Conservation (phyloP, 2,329 filamentous ascomycete genomes). For the Niveomyces coronatus region DNA sequence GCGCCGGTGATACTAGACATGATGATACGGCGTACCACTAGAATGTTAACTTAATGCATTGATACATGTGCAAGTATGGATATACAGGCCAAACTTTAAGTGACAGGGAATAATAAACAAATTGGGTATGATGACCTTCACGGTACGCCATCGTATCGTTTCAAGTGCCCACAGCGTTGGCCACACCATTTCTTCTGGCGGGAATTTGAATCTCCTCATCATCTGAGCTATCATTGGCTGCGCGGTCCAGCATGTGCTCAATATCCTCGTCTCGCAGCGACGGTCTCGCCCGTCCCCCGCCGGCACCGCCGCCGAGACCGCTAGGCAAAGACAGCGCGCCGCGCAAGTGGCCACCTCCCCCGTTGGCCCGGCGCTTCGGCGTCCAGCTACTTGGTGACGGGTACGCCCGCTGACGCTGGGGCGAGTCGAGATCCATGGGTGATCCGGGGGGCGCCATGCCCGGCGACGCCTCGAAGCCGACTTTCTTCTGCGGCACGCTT, state of each 20-base stretch:
- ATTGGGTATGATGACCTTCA: conserved; percentile 3
- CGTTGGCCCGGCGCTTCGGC: conserved; percentile 34
- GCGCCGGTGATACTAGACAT: too few relatives aligned
- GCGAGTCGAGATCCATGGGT: conserved; percentile 38
- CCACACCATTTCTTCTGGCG: conserved; percentile 17
- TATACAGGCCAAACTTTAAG: too few relatives aligned
- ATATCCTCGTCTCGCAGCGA: conserved; percentile 44
- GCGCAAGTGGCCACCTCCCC: conserved; percentile 25
- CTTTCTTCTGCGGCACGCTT: conserved; percentile 30
- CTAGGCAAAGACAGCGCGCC: conserved; percentile 38
- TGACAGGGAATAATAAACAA: conserved; percentile 14
- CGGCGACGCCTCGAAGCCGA: conserved; percentile 38
- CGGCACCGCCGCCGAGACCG: conserved; percentile 34
- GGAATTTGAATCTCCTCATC: conserved; percentile 47
- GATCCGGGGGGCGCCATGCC: conserved; percentile 25
- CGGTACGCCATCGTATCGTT: neutral
- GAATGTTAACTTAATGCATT: neutral
- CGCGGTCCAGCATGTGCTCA: conserved; percentile 46
- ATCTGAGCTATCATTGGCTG: conserved; percentile 44
- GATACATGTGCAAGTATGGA: neutral
- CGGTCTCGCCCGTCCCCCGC: conserved; percentile 22
- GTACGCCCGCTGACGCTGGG: conserved; percentile 17
- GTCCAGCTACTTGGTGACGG: conserved; percentile 23
- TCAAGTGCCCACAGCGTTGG: conserved; percentile 12
- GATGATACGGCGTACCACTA: too few relatives aligned